phyloP scores from a whole-genome alignment of 257 asterid genomes.

The Rhazya stricta region DNA sequence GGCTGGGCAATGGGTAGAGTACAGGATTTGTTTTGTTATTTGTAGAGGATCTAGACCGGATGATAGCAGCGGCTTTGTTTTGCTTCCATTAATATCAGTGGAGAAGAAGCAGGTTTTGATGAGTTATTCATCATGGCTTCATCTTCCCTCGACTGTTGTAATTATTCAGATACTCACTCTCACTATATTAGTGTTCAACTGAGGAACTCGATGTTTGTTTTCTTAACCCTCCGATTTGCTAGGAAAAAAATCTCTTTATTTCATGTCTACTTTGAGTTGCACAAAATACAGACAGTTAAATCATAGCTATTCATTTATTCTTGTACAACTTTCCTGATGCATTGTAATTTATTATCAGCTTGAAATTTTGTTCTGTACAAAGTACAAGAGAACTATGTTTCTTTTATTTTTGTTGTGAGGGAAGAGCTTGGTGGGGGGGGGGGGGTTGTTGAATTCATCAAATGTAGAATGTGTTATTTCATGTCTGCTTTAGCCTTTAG shows the following conservation, averaged over 20 bases:
- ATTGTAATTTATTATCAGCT: not conserved
- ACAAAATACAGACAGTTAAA: not conserved
- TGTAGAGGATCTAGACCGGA: conserved; percentile 25
- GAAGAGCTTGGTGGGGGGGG: no score
- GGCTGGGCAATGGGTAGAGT: conserved; percentile 26
- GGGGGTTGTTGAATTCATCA: no score
- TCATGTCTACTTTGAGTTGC: not conserved
- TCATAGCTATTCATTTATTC: conserved; percentile 1
- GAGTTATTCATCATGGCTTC: conserved; percentile 19
- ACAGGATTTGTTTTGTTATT: conserved; percentile 21
- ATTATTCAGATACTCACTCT: conserved; percentile 18
- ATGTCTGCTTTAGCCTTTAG: no score
- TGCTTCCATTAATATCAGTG: conserved; percentile 11
- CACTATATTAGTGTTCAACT: not conserved
- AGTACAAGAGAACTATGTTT: no score
- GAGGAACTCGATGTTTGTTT: not conserved
- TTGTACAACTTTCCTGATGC: not conserved
- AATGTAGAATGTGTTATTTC: no score
- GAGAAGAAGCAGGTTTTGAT: conserved; percentile 14
- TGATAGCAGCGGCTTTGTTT: conserved; percentile 24
- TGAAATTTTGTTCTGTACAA: not conserved
- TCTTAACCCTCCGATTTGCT: conserved; percentile 3
- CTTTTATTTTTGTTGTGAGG: no score
- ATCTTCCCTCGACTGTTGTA: conserved; percentile 27
- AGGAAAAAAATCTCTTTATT: not conserved